A percentile compares a stretch with the other conserved stretches of the same genome.
These are phyloP conservation scores for Botrytis paeoniae DNA, from an alignment of 2,329 filamentous ascomycete genomes.

Conservation along the genomic window DNA sequence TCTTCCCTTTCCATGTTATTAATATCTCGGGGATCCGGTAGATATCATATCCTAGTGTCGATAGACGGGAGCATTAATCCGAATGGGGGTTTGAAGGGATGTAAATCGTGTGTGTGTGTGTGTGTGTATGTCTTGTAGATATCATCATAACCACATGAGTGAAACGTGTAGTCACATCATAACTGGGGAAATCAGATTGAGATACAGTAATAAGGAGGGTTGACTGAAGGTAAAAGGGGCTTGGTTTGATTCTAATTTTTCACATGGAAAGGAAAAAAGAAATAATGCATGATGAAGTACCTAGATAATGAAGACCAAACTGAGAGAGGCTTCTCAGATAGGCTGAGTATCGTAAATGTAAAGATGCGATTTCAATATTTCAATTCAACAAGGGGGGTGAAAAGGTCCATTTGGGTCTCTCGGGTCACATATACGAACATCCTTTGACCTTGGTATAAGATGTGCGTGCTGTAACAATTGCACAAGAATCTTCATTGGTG, in stretches of 20 bases:
- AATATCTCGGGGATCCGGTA: constrained; percentile 5
- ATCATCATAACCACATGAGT: not conserved
- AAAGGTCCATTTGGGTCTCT: not conserved
- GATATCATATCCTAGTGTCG: not conserved
- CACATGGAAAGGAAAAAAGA: not conserved
- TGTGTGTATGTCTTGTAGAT: not conserved
- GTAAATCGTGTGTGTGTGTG: not conserved
- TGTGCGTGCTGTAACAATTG: not conserved
- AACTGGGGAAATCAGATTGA: not conserved
- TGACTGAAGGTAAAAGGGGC: no score
- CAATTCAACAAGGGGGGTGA: not conserved
- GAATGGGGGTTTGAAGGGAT: constrained; percentile 5
- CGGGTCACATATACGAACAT: constrained; percentile 15
- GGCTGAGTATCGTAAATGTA: not conserved
- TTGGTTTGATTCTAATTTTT: not conserved
- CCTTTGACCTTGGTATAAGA: not conserved
- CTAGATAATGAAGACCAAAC: not conserved
- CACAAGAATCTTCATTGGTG: constrained; percentile 1
- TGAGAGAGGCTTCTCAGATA: not conserved
- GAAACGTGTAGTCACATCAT: not conserved
- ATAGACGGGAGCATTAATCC: constrained; percentile 17
- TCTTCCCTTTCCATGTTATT: not conserved
- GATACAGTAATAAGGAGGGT: not conserved
- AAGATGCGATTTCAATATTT: not conserved
- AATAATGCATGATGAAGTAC: not conserved